These are phyloP conservation scores for Anacardium occidentale DNA, from an alignment of 345 rosid species.

Conservation along the genomic window DNA sequence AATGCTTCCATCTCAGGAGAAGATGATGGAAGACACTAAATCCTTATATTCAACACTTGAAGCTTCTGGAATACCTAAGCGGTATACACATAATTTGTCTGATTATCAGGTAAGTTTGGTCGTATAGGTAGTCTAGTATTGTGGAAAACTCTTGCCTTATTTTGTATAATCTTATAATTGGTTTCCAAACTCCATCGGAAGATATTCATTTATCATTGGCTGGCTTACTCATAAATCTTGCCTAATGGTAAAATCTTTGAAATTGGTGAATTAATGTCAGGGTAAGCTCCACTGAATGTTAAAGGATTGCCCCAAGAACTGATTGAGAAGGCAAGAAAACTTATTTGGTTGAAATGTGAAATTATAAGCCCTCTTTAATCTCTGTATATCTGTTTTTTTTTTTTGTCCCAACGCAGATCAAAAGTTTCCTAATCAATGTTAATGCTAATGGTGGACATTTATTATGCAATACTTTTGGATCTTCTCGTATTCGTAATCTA, in stretches of 20 bases:
- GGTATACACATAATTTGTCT: slow-evolving; percentile 53
- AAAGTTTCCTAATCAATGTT: neutral
- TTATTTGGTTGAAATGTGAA: neutral
- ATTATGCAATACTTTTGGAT: neutral
- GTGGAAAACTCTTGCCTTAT: neutral
- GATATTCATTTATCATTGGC: neutral
- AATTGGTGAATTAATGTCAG: neutral
- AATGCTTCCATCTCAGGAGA: slow-evolving; percentile 54
- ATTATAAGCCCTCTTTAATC: neutral
- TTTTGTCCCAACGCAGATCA: neutral
- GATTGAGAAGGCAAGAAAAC: neutral
- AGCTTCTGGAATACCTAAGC: slow-evolving; percentile 55
- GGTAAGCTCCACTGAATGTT: neutral
- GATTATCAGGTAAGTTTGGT: slow-evolving; percentile 42
- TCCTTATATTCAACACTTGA: slow-evolving; percentile 52
- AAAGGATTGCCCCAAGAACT: neutral
- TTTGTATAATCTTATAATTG: neutral
- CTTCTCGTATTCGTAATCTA: slow-evolving; percentile 5
- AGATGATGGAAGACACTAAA: slow-evolving; percentile 63
- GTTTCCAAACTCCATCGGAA: neutral
- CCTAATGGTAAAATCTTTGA: slow-evolving; percentile 1
- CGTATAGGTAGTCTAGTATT: neutral
- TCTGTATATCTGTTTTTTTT: neutral
- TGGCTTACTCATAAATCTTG: neutral
- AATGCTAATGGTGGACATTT: neutral